Conservation (phyloP, 306 rosid genomes). For the Styphnolobium japonicum region DNA sequence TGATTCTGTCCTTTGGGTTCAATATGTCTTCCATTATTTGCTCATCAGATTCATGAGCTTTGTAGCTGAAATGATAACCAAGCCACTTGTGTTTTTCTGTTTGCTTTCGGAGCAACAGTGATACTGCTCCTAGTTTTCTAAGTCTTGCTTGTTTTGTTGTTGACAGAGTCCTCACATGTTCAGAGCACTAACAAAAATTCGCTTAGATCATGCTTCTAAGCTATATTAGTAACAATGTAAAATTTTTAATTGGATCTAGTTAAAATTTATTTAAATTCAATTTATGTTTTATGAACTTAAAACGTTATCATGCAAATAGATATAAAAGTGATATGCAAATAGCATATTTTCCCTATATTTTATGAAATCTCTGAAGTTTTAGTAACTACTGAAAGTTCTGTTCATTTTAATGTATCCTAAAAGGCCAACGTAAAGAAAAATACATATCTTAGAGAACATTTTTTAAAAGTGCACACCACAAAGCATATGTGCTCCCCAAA, state of each 20-base stretch:
- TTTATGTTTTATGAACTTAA: not conserved
- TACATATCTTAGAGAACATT: not conserved
- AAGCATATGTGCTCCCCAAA: not conserved
- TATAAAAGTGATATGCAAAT: not conserved
- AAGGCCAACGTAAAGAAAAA: not conserved
- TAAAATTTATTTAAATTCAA: not conserved
- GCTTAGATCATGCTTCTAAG: not conserved
- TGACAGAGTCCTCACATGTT: not conserved
- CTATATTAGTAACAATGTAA: not conserved
- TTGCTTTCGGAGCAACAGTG: not conserved
- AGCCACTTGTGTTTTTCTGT: conserved; percentile 6
- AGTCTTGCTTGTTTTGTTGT: not conserved
- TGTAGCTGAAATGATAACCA: not conserved
- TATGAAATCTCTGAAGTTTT: not conserved
- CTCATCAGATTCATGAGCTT: conserved; percentile 8
- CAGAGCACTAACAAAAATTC: not conserved
- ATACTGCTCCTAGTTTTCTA: not conserved
- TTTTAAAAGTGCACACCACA: not conserved
- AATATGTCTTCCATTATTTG: not conserved
- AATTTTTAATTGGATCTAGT: too few species aligned
- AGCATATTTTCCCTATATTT: not conserved
- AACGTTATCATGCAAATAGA: not conserved
- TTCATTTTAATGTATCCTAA: not conserved
- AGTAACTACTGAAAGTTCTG: not conserved
- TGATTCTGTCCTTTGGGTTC: not conserved